Conservation (phyloP, 495 filamentous ascomycete species). For the Copromyces sp. region DNA sequence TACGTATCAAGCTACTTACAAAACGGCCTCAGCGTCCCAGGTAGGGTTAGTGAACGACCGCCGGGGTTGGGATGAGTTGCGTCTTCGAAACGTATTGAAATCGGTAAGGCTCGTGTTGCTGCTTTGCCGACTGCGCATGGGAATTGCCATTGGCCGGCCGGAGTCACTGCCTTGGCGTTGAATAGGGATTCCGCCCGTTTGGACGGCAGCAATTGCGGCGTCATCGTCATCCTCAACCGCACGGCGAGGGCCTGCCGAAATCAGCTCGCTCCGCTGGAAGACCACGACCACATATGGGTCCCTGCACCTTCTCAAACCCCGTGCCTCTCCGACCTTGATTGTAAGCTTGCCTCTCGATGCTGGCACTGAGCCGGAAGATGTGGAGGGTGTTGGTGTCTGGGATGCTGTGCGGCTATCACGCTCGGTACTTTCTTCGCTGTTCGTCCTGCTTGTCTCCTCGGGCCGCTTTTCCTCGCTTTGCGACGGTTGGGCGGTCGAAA, state of each 20-base stretch:
- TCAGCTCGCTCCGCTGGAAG: slow-evolving; percentile 92
- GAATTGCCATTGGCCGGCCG: slow-evolving; percentile 80
- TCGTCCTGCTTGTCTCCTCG: slow-evolving; percentile 26
- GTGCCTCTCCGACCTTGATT: slow-evolving; percentile 76
- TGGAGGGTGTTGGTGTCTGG: slow-evolving; percentile 26
- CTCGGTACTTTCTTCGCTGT: slow-evolving; percentile 24
- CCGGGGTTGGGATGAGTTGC: slow-evolving; percentile 18
- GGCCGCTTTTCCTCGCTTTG: slow-evolving; percentile 24
- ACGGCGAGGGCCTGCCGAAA: slow-evolving; percentile 68
- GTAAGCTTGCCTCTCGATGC: slow-evolving; percentile 79
- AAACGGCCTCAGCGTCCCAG: slow-evolving; percentile 91
- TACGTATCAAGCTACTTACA: slow-evolving; percentile 49
- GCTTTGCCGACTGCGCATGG: slow-evolving; percentile 89
- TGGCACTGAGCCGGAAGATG: slow-evolving; percentile 45
- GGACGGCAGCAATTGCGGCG: slow-evolving; percentile 27
- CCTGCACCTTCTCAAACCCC: slow-evolving; percentile 66
- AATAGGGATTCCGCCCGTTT: slow-evolving; percentile 50
- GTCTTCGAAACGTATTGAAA: slow-evolving; percentile 55
- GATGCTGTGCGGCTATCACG: slow-evolving; percentile 27
- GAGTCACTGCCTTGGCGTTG: slow-evolving; percentile 60
- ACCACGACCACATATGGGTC: slow-evolving; percentile 95
- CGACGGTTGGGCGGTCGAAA: slow-evolving; percentile 46
- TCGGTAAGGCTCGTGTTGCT: slow-evolving; percentile 79
- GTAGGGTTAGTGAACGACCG: slow-evolving; percentile 75
- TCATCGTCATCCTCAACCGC: slow-evolving; percentile 41